Base-by-base conservation (phyloP, 768 basidiomycete species). In the Clitopilus hobsonii region DNA sequence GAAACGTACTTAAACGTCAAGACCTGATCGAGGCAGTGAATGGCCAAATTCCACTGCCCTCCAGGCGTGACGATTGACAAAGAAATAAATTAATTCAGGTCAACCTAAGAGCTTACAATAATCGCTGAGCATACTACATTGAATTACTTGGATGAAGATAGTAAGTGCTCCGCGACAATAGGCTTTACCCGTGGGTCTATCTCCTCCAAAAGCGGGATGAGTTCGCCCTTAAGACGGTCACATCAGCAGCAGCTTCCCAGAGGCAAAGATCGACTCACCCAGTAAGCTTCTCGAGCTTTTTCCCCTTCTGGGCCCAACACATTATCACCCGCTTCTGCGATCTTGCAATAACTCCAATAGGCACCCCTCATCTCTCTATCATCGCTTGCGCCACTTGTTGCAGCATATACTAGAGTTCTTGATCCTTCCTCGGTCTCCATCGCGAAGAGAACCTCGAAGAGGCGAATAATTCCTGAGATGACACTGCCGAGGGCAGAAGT, bases 341-440 rank as follows among this genome's bases (percentile, higher is more conserved):
- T 36, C 10, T 11, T 11, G n/a, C 32, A 36, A 28, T n/a, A 20
- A 38, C 23, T 23, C 51, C 41, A 7, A 18, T 23, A 57, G 26
- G 30, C 20, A 38, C 52, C 41, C n/a, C 25, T 16, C n/a, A 57
- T 28, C 6, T 63, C 49, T 10, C 61, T 58, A 14, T 61, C 63
- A 1, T 54, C 60, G 0, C 66, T 69, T 5, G 73, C 57, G 0
- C 32, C 32, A 72, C 69, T 4, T 67, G 73, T 61, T 65, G 73
- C 16, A 74, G 65, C 18, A 74, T 54, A 23, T 64, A 63, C 6
- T 73, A 63, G 27, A 67, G 63, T 6, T 73, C 75, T 55, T 69
- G 60, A 36, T 2, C 32, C 32, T n/a, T 14, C 32, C 50, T 79
- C 75, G 1, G 73, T 57, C 0, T 71, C 66, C 18, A 66, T 67